Conservation (phyloP, 805 yeast genomes). For the Sporopachydermia lactativora region DNA sequence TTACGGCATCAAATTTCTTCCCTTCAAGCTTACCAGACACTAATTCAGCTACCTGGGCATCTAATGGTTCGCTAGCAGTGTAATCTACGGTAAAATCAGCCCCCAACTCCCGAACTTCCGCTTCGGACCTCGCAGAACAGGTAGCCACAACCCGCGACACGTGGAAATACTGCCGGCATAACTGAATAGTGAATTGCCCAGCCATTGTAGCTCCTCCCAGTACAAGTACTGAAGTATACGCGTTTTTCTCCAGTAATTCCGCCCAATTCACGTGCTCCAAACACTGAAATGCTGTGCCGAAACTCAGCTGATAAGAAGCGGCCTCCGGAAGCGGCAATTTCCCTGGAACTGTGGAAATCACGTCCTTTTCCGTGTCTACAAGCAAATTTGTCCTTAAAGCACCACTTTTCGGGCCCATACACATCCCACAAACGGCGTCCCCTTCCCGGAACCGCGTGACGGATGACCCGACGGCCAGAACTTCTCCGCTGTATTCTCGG, state of each 20-base stretch:
- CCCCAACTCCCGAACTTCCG: conserved; percentile 33
- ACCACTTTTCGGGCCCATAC: conserved; percentile 35
- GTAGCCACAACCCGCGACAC: conserved; percentile 41
- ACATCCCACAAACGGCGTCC: conserved; percentile 51
- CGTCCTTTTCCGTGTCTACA: conserved; percentile 38
- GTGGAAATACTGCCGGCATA: conserved; percentile 34
- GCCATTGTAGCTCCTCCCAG: conserved; percentile 69
- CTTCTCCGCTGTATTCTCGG: conserved; percentile 51
- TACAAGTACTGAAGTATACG: conserved; percentile 35
- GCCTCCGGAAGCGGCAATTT: conserved; percentile 38
- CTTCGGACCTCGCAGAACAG: conserved; percentile 36
- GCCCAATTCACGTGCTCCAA: conserved; percentile 19
- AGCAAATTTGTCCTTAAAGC: conserved; percentile 42
- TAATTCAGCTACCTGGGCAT: conserved; percentile 20
- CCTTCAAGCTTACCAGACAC: conserved; percentile 18
- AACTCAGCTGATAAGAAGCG: conserved; percentile 50
- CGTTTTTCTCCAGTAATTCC: conserved; percentile 22
- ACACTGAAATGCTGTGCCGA: conserved; percentile 43
- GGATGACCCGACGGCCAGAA: conserved; percentile 41
- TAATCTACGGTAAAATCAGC: conserved; percentile 49
- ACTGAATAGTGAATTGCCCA: conserved; percentile 40
- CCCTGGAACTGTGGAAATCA: conserved; percentile 32
- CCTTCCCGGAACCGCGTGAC: conserved; percentile 32
- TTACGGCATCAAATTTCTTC: conserved; percentile 42
- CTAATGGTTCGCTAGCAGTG: conserved; percentile 26